These are phyloP conservation scores for Neurospora tetrasperma DNA, from an alignment of 495 filamentous ascomycete genomes.

Conservation along the genomic window DNA sequence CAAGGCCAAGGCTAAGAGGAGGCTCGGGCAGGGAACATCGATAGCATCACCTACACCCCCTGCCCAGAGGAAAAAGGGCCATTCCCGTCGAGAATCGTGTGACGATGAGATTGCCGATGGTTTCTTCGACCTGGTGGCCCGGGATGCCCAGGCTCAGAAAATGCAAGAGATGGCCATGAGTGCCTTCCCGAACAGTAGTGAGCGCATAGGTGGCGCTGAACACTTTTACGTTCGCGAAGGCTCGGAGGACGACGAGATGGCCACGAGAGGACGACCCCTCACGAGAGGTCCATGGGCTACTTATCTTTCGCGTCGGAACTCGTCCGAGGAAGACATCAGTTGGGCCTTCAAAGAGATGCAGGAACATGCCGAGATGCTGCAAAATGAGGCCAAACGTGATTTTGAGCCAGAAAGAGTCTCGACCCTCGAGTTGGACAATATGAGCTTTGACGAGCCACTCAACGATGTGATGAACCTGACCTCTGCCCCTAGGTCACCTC, in stretches of 20 bases:
- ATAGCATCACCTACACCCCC: constrained; percentile 7
- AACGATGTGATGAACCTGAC: constrained; percentile 33
- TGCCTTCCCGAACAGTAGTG: constrained; percentile 37
- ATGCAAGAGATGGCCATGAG: constrained; percentile 39
- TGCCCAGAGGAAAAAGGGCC: constrained; percentile 10
- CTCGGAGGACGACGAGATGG: constrained; percentile 32
- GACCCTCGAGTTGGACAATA: constrained; percentile 31
- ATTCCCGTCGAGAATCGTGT: constrained; percentile 45
- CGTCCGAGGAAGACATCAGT: constrained; percentile 35
- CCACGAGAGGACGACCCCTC: constrained; percentile 18
- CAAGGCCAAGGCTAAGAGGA: constrained; percentile 28
- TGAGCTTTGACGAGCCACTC: constrained; percentile 33
- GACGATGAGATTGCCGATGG: constrained; percentile 65
- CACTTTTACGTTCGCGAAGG: constrained; percentile 45
- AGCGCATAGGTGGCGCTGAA: constrained; percentile 39
- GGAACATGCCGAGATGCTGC: constrained; percentile 31
- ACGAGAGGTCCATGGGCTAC: constrained; percentile 27
- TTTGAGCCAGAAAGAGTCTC: constrained; percentile 15
- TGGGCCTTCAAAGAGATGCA: constrained; percentile 45
- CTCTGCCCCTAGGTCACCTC: constrained; percentile 21
- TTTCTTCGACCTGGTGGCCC: constrained; percentile 63
- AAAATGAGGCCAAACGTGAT: constrained; percentile 1
- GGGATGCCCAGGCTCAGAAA: constrained; percentile 59
- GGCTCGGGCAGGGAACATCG: constrained; percentile 19
- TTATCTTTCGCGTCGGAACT: constrained; percentile 30